phyloP scores from a whole-genome alignment of 2,329 filamentous ascomycete species.

The Monilinia fructigena region DNA sequence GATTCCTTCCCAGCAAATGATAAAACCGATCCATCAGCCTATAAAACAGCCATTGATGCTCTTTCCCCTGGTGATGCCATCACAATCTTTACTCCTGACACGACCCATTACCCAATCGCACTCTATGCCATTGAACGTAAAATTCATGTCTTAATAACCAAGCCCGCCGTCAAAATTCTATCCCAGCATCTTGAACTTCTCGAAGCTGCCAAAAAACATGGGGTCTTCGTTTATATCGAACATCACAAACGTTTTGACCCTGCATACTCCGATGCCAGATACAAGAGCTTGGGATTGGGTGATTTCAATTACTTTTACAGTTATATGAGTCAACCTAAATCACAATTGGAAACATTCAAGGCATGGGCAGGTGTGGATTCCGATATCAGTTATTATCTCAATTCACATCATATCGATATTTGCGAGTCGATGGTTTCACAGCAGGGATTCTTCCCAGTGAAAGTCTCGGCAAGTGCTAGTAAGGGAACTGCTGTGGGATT shows the following conservation, averaged over 20 bases:
- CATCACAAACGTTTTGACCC: conserved; percentile 97
- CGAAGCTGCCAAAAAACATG: conserved; percentile 66
- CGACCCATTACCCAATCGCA: conserved; percentile 88
- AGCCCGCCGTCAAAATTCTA: conserved; percentile 85
- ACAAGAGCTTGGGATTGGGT: conserved; percentile 72
- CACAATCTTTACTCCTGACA: conserved; percentile 94
- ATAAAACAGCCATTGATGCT: conserved; percentile 84
- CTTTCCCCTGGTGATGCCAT: conserved; percentile 81
- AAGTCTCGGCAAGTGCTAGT: conserved; percentile 74
- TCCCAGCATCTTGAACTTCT: conserved; percentile 76
- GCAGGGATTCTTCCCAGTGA: conserved; percentile 70
- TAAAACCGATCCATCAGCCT: conserved; percentile 71
- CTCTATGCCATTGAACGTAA: conserved; percentile 85
- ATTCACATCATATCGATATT: conserved; percentile 91
- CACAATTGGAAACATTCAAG: conserved; percentile 39
- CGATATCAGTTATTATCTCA: conserved; percentile 95
- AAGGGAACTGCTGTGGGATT: conserved; percentile 75
- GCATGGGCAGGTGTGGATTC: conserved; percentile 73
- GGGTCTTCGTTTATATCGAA: conserved; percentile 89
- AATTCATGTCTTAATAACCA: conserved; percentile 90
- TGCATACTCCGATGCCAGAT: conserved; percentile 83
- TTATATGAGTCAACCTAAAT: conserved; percentile 52
- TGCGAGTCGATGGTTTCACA: conserved; percentile 85
- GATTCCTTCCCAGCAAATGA: conserved; percentile 77
- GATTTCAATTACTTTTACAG: conserved; percentile 99